Percentiles rank a stretch among this genome's conserved stretches.
Evolutionary conservation across 805 yeast species (phyloP).

Genomic region (Nakazawaea ishiwadae): DNA sequence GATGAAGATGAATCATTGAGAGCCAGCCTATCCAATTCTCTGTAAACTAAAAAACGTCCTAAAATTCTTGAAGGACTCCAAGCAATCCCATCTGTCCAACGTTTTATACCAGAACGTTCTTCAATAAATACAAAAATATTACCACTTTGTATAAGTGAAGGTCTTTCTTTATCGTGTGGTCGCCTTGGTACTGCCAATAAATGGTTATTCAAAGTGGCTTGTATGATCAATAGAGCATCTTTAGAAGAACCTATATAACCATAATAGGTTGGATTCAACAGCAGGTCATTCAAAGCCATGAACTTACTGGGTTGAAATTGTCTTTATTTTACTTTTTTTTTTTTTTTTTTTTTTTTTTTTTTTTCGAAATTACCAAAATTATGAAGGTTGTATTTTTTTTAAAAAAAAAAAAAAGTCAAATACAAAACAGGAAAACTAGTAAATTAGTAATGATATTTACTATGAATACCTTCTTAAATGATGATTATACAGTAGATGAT

Average conservation of each 20-base stretch:
- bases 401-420: too few relatives aligned
- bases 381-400: background rate
- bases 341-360: too few relatives aligned
- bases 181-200: conserved; percentile 66
- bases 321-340: too few relatives aligned
- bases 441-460: too few relatives aligned
- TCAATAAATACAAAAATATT: conserved; percentile 82
- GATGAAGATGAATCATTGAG: conserved; percentile 20
- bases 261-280: conserved; percentile 47
- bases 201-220: conserved; percentile 64
- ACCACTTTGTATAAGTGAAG: conserved; percentile 64
- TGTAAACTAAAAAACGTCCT: conserved; percentile 79
- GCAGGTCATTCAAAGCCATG: conserved; percentile 6
- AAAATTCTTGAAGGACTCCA: conserved; percentile 92
- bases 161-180: conserved; percentile 77
- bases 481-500: too few relatives aligned
- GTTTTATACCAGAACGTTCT: conserved; percentile 73
- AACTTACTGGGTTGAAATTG: too few relatives aligned
- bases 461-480: too few relatives aligned
- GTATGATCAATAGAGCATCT: conserved; percentile 79
- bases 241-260: conserved; percentile 80
- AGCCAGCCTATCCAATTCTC: conserved; percentile 53
- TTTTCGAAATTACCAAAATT: too few relatives aligned
- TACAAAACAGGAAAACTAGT: too few relatives aligned
- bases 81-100: conserved; percentile 96